A percentile compares a stretch with the other conserved stretches of the same genome.
These are phyloP conservation scores for Amanita thiersii DNA, from an alignment of 768 basidiomycete genomes.

Conservation along the genomic window DNA sequence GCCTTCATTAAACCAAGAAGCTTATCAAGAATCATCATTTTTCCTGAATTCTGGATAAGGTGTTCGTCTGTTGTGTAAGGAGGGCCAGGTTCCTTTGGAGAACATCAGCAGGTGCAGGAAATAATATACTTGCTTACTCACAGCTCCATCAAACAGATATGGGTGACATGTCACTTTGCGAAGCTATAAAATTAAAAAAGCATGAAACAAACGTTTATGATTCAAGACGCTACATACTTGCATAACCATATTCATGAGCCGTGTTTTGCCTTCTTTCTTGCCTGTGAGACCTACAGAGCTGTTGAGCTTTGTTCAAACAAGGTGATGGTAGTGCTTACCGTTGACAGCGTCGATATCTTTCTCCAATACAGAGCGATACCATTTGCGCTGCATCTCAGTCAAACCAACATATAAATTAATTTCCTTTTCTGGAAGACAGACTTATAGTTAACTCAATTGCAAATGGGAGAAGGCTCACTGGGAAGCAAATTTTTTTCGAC, in stretches of 20 bases:
- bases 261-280: conserved; percentile 97
- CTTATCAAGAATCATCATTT: conserved; percentile 97
- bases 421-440: conserved; percentile 68
- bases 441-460: background rate
- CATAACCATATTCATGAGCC: conserved; percentile 99
- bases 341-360: conserved; percentile 99
- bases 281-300: conserved; percentile 66
- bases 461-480: conserved; percentile 33
- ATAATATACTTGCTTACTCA: conserved; percentile 21
- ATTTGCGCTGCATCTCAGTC: conserved; percentile 95
- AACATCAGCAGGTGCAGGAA: background rate
- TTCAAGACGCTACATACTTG: conserved; percentile 46
- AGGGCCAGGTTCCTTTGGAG: conserved; percentile 95
- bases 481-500: conserved; percentile 95
- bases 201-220: background rate
- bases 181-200: conserved; percentile 27
- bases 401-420: conserved; percentile 98
- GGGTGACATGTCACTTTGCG: conserved; percentile 89
- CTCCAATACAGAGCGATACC: conserved; percentile 93
- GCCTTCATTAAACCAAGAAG: conserved; percentile 79
- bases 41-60: conserved; percentile 87
- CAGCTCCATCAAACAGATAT: conserved; percentile 90
- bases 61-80: conserved; percentile 99
- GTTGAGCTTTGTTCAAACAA: background rate
- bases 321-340: conserved; percentile 34